A percentile compares a stretch with the other conserved stretches of the same genome.
Evolutionary conservation across 306 rosid genomes (phyloP).

Genomic region (Senna siamea): DNA sequence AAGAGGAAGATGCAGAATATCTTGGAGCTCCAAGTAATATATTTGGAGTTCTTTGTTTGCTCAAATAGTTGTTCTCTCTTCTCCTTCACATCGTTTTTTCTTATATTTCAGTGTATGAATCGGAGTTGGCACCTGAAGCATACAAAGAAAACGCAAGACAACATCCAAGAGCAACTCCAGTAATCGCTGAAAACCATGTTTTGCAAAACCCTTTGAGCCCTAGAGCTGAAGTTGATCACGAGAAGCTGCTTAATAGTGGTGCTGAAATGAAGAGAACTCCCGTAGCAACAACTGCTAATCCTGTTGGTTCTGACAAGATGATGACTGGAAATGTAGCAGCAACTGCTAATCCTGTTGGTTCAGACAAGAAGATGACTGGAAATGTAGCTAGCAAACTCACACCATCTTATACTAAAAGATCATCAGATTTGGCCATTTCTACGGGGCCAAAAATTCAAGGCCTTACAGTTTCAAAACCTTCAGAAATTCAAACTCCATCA

Average conservation of each 20-base stretch:
- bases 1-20: slow-evolving; percentile 67
- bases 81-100: no score
- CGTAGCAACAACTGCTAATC: not conserved
- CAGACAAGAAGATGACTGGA: slow-evolving; percentile 37
- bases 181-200: slow-evolving; percentile 65
- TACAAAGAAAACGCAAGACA: slow-evolving; percentile 72
- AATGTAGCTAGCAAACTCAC: slow-evolving; percentile 43
- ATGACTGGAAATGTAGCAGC: slow-evolving; percentile 29
- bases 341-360: not conserved
- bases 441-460: slow-evolving; percentile 55
- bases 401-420: slow-evolving; percentile 41
- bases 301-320: slow-evolving; percentile 11
- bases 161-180: slow-evolving; percentile 72
- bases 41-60: not conserved
- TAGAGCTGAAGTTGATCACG: slow-evolving; percentile 33
- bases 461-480: slow-evolving; percentile 33
- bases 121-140: slow-evolving; percentile 76
- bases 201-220: slow-evolving; percentile 37
- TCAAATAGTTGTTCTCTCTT: not conserved
- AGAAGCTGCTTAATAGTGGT: not conserved
- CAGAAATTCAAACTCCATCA: not conserved
- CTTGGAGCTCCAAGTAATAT: slow-evolving; percentile 92
- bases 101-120: slow-evolving; percentile 85
- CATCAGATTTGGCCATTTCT: slow-evolving; percentile 43
- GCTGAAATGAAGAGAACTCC: slow-evolving; percentile 29